A percentile compares a stretch with the other conserved stretches of the same genome.
Conservation (phyloP, 2,329 filamentous ascomycete genomes). For the Dothiorella sarmentorum region DNA sequence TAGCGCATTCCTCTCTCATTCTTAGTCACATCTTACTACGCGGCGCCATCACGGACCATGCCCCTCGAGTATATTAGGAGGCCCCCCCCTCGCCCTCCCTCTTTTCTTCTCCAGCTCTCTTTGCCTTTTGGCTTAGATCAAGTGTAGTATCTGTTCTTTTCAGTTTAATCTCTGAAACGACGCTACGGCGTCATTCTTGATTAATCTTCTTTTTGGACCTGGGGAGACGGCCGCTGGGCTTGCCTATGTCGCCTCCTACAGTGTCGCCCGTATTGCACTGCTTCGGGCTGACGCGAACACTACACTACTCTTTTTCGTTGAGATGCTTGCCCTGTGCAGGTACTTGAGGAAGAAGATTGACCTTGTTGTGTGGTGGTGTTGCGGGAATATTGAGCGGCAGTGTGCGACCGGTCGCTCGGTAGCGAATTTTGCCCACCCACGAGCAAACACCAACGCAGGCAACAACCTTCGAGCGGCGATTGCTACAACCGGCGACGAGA, state of each 20-base stretch:
- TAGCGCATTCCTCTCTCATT: too few relatives aligned
- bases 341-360: constrained; percentile 10
- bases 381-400: background rate
- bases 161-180: constrained; percentile 15
- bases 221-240: constrained; percentile 10
- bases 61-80: too few relatives aligned
- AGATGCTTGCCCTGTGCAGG: constrained; percentile 1
- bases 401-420: too few relatives aligned
- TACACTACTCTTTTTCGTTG: constrained; percentile 6
- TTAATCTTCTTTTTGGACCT: constrained; percentile 4
- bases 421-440: too few relatives aligned
- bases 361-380: background rate
- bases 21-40: too few relatives aligned
- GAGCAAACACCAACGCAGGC: background rate
- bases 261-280: constrained; percentile 16
- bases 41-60: too few relatives aligned
- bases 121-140: constrained; percentile 18
- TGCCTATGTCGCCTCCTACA: constrained; percentile 9
- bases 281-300: constrained; percentile 8
- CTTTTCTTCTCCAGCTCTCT: constrained; percentile 7
- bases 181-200: constrained; percentile 11
- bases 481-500: background rate
- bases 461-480: background rate
- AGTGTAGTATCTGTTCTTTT: constrained; percentile 18
- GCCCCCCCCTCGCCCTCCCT: too few relatives aligned